A percentile compares a stretch with the other conserved stretches of the same genome.
Evolutionary conservation across 2,329 filamentous ascomycete genomes (phyloP).

Genomic region (Seiridium unicorne): DNA sequence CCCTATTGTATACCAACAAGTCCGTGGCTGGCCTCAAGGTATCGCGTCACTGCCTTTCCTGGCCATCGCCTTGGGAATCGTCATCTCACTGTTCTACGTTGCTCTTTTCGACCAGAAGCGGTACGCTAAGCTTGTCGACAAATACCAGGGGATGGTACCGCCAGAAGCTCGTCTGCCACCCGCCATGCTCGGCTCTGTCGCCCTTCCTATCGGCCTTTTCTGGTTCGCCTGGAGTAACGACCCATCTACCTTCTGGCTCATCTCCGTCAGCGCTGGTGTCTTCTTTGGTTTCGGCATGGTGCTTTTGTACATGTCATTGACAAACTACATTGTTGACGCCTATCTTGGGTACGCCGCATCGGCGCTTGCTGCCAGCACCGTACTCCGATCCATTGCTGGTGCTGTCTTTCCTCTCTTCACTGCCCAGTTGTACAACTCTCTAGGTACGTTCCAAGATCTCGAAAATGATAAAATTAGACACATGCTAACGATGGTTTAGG

Average conservation of each 20-base stretch:
- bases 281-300: constrained; percentile 12
- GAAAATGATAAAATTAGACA: background rate
- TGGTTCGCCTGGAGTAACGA: constrained; percentile 12
- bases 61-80: constrained; percentile 53
- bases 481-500: constrained; percentile 20
- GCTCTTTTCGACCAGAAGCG: constrained; percentile 41
- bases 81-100: constrained; percentile 45
- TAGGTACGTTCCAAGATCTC: constrained; percentile 17
- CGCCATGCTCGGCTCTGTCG: constrained; percentile 33
- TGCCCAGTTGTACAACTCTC: constrained; percentile 37
- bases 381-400: constrained; percentile 43
- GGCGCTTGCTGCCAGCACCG: constrained; percentile 30
- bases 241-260: constrained; percentile 6
- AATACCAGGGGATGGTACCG: constrained; percentile 46
- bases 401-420: constrained; percentile 47
- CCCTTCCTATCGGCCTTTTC: constrained; percentile 8
- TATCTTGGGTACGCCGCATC: constrained; percentile 11
- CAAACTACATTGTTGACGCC: constrained; percentile 9
- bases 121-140: constrained; percentile 37
- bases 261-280: constrained; percentile 9
- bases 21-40: constrained; percentile 45
- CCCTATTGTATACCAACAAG: constrained; percentile 51
- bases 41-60: constrained; percentile 54
- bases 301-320: constrained; percentile 7
- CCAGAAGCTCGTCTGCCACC: constrained; percentile 57